Evolutionary conservation across 108 stramenopile genomes (phyloP), one percentile per base, ranked within the genome.

Genomic region (Pseudonitzschia multistriata): DNA sequence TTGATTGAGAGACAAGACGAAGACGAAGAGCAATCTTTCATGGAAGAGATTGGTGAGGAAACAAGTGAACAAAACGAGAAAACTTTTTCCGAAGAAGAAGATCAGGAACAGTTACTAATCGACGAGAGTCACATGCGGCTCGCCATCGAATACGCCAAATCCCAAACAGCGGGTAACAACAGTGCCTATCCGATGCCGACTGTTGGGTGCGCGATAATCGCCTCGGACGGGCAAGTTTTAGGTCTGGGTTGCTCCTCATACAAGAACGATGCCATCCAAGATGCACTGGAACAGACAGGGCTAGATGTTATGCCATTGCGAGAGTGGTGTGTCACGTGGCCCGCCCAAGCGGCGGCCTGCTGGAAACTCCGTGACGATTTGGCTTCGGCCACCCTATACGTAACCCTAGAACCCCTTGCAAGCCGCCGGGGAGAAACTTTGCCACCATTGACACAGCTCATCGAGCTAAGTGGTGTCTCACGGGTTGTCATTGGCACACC

Each of bases 261-360:
- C 66, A 70, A 59, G 0, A 70, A 72, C 17, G 85, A 90, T 71
- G 79, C 85, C 30, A 79, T 93, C 15, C 80, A 77, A 49, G 83
- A 74, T 52, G 87, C 78, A 11, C 62, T 90, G 33, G 65, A 72
- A 34, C 66, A 88, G 42, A 78, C 92, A 24, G 89, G 89, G 0
- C 65, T 93, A 15, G 67, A 70, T 29, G 82, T 81, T 27, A 86
- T 81, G 8, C 92, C 89, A 4, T 66, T 90, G 13, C 62, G 78
- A 13, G 92, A 90, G 56, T 93, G 92, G 92, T 89, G 84, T 56
- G 83, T 93, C 28, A 65, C 79, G 11, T 93, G 89, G 89, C 86
- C 88, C 3, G 63, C 81, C 2, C 69, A 82, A 50, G 60, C 66
- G 25, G 31, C 57, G n/a, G 31, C 57, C 7, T 35, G 33, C 35